These are phyloP conservation scores for Fraxinus cuspidata DNA, from an alignment of 257 asterid genomes.

Conservation along the genomic window DNA sequence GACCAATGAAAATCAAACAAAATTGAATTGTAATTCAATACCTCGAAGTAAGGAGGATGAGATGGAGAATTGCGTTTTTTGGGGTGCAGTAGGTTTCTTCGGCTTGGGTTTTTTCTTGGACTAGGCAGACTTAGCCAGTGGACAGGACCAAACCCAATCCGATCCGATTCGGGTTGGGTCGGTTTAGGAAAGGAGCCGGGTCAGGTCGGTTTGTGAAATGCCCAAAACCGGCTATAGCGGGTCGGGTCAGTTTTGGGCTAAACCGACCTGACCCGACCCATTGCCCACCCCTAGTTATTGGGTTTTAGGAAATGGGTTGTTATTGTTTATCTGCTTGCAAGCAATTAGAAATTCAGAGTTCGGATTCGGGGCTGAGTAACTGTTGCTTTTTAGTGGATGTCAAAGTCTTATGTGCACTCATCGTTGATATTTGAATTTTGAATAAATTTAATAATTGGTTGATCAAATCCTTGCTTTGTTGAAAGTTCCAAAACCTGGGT, in stretches of 20 bases:
- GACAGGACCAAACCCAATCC: too few species aligned
- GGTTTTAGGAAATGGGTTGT: background rate
- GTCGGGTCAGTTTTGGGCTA: too few species aligned
- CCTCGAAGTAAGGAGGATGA: constrained; percentile 89
- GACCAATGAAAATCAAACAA: background rate
- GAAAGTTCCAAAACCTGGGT: background rate
- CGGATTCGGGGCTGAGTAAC: background rate
- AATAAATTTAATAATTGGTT: too few species aligned
- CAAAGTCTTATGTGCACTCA: background rate
- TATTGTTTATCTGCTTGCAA: background rate
- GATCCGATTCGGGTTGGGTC: too few species aligned
- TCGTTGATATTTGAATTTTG: background rate
- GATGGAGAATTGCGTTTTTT: constrained; percentile 42
- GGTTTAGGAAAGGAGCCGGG: too few species aligned
- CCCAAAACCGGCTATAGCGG: too few species aligned
- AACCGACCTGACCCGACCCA: too few species aligned
- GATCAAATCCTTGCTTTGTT: background rate
- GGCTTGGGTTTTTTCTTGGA: constrained; percentile 40
- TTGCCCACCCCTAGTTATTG: too few species aligned
- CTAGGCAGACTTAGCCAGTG: constrained; percentile 37
- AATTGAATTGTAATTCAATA: constrained; percentile 10
- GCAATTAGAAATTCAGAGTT: background rate
- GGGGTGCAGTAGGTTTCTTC: constrained; percentile 64
- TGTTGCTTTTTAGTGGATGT: background rate
- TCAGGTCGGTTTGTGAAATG: too few species aligned